Percentiles rank a stretch among this genome's conserved stretches.
phyloP scores from a whole-genome alignment of 441 rosid species.

The Dalechampia spathulata region DNA sequence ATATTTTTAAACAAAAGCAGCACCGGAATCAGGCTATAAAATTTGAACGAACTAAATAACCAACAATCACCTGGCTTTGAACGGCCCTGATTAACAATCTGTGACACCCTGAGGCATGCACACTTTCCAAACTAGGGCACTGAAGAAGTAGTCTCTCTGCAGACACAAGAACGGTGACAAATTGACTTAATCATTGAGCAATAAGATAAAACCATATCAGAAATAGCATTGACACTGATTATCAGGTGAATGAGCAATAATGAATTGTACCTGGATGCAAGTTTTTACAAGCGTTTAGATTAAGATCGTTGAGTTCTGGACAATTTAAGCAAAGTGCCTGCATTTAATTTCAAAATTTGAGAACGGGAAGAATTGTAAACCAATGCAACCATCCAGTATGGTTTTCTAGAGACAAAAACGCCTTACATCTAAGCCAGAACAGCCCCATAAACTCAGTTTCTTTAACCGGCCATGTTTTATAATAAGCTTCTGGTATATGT shows the following conservation, averaged over 20 bases:
- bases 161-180: background rate
- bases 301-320: conserved; percentile 80
- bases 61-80: conserved; percentile 54
- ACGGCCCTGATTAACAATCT: conserved; percentile 51
- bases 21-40: background rate
- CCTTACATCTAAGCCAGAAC: conserved; percentile 91
- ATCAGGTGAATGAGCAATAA: conserved; percentile 1
- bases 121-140: conserved; percentile 69
- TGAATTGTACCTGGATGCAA: conserved; percentile 59
- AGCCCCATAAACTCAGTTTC: conserved; percentile 97
- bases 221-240: conserved; percentile 7
- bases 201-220: background rate
- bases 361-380: conserved; percentile 16
- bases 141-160: conserved; percentile 75
- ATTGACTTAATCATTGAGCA: background rate
- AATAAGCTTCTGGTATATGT: conserved; percentile 73
- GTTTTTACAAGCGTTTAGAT: conserved; percentile 69
- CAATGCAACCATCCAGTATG: conserved; percentile 1
- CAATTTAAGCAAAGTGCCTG: conserved; percentile 89
- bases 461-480: conserved; percentile 68
- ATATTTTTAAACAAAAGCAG: background rate
- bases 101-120: conserved; percentile 78
- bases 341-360: conserved; percentile 23
- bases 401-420: conserved; percentile 9
- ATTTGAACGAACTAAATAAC: conserved; percentile 9